These are phyloP conservation scores for Thielaviopsis populi DNA, from an alignment of 2,329 filamentous ascomycete genomes.

Conservation along the genomic window DNA sequence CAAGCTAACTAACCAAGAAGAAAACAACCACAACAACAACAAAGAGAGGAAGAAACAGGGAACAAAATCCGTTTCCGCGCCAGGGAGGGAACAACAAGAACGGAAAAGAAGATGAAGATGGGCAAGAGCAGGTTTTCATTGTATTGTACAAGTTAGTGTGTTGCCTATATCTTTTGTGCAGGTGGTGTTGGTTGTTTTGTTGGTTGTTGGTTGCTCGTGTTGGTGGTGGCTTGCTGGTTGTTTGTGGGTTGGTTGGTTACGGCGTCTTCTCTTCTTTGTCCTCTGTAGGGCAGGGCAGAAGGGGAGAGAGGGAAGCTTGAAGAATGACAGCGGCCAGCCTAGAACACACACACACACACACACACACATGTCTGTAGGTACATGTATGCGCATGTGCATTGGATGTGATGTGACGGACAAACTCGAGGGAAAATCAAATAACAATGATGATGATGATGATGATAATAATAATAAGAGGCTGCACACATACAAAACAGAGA, in stretches of 20 bases:
- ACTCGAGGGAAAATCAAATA: neutral
- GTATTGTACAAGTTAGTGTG: too few relatives aligned
- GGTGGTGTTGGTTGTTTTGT: too few relatives aligned
- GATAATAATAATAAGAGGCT: too few relatives aligned
- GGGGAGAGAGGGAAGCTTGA: neutral
- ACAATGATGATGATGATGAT: too few relatives aligned
- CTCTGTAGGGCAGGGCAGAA: neutral
- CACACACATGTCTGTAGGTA: too few relatives aligned
- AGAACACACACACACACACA: neutral
- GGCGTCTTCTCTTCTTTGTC: neutral
- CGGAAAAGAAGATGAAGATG: neutral
- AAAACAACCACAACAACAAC: neutral
- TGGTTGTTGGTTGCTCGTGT: neutral
- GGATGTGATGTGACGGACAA: too few relatives aligned
- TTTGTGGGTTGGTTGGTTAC: neutral
- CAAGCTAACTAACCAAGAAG: neutral
- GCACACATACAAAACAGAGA: neutral
- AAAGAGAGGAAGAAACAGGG: constrained; percentile 1
- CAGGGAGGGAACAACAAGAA: too few relatives aligned
- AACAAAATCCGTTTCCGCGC: neutral
- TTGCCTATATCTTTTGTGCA: too few relatives aligned
- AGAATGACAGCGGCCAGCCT: neutral
- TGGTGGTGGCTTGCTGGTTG: neutral
- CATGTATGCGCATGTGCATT: too few relatives aligned
- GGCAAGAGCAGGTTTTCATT: neutral